Percentiles rank a stretch among this genome's conserved stretches.
These are phyloP conservation scores for Cardamine occulta DNA, from an alignment of 345 rosid genomes.

Conservation along the genomic window DNA sequence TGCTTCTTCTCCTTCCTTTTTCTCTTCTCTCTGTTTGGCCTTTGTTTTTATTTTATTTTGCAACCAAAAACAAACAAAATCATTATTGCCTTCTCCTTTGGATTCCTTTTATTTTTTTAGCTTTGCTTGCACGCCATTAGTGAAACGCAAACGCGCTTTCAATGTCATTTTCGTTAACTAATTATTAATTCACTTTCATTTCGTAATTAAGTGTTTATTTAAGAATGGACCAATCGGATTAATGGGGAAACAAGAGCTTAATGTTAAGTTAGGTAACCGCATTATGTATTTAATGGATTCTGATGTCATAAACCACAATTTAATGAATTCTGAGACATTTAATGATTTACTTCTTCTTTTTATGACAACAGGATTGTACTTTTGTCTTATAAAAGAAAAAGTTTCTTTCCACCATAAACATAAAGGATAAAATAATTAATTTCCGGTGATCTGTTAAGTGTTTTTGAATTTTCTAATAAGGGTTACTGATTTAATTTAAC, in stretches of 20 bases:
- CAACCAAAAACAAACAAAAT: constrained; percentile 30
- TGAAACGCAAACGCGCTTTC: constrained; percentile 40
- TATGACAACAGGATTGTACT: not conserved
- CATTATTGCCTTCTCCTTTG: constrained; percentile 16
- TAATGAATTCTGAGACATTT: not conserved
- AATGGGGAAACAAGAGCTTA: constrained; percentile 2
- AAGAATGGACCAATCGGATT: not conserved
- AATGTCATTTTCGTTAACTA: constrained; percentile 26
- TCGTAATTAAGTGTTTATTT: not conserved
- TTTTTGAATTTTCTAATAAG: not conserved
- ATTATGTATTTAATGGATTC: not conserved
- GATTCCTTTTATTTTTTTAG: constrained; percentile 22
- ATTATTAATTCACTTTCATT: not conserved
- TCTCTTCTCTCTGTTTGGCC: constrained; percentile 9
- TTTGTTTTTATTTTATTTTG: not conserved
- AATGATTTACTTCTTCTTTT: not conserved
- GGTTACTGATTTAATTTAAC: not conserved
- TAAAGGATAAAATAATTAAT: not conserved
- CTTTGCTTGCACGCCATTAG: constrained; percentile 43
- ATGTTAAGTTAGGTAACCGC: constrained; percentile 35
- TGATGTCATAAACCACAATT: not conserved
- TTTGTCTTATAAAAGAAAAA: not conserved
- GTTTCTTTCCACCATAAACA: not conserved
- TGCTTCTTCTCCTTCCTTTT: constrained; percentile 28
- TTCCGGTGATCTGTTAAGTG: not conserved